Base-by-base conservation (phyloP, 305 asterid species). In the Solanum chacoense region DNA sequence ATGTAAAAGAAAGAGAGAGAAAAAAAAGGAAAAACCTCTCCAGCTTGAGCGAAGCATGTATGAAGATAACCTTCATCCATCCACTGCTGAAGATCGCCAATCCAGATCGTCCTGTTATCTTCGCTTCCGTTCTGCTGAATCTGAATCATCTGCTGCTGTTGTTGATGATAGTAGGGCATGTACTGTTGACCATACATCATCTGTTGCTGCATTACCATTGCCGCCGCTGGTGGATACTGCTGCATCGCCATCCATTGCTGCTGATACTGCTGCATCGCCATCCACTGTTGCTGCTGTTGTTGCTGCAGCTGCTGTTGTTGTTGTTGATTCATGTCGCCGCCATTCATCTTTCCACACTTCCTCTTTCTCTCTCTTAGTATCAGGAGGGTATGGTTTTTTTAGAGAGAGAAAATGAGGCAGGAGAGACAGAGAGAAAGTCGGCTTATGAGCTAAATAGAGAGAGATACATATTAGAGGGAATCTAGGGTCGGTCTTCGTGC, bases 61-160 rank as follows among this genome's bases (percentile, higher is more conserved):
- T 93, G 95, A 10, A 95, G 93, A 90, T 95, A 95, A 18, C 87
- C 81, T 84, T 95, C 98, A 85, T 95, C 96, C 98, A 95, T 95
- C 98, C 98, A 95, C 79, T 90, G 96, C 91, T 92, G 97, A 76
- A 95, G 96, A 94, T 95, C 98, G 85, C 97, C 98, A 89, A 94
- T 94, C 98, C 98, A 95, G 91, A 95, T 90, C 91, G 98, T 94
- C 89, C 91, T 94, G 87, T 95, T 95, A 90, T 95, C 98, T 36
- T 95, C 97, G 1, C 89, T 88, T 10, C 94, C 84, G 84, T 88
- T 94, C 91, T 92, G 93, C 94, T 92, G 96, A 37, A 87, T 89
- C 89, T 89, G 91, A 87, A 90, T 71, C 88, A 77, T 92, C 74
- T 69, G 92, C 50, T 88, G 93, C 36, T 90, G 93, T 13, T 92